Evolutionary conservation across 441 rosid genomes (phyloP).

Genomic region (Euphorbia celastroides): DNA sequence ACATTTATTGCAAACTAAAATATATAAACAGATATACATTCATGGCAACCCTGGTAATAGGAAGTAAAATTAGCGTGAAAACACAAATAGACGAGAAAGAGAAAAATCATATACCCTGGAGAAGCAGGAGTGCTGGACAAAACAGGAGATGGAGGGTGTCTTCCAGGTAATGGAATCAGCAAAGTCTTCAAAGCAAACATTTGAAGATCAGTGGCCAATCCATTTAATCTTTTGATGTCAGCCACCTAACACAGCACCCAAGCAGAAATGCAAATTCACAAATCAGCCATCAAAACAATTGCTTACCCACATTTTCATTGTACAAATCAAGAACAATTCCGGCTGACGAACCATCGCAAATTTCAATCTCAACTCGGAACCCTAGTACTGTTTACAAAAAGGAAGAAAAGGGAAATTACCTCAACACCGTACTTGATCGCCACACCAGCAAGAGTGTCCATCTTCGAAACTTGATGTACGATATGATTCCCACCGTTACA

Average conservation of each 20-base stretch:
- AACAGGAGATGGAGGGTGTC: conserved; percentile 47
- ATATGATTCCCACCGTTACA: conserved; percentile 26
- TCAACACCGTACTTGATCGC: conserved; percentile 69
- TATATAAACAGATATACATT: background rate
- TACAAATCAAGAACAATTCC: background rate
- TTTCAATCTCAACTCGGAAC: background rate
- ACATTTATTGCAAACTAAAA: background rate
- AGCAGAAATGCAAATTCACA: background rate
- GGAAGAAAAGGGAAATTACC: conserved; percentile 22
- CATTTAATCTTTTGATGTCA: conserved; percentile 52
- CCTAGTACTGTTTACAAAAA: background rate
- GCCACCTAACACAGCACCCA: conserved; percentile 33
- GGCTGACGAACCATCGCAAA: background rate
- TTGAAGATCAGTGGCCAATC: conserved; percentile 60
- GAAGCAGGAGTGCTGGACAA: conserved; percentile 27
- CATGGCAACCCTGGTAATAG: background rate
- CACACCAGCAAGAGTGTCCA: conserved; percentile 61
- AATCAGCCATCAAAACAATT: conserved; percentile 9
- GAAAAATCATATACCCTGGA: conserved; percentile 27
- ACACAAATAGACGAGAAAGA: background rate
- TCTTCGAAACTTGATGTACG: conserved; percentile 46
- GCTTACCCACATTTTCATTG: background rate
- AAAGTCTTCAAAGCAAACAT: conserved; percentile 59
- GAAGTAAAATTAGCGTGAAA: background rate
- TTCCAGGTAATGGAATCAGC: conserved; percentile 55